phyloP scores from a whole-genome alignment of 768 basidiomycete species.

The Pleurotus eryngii region DNA sequence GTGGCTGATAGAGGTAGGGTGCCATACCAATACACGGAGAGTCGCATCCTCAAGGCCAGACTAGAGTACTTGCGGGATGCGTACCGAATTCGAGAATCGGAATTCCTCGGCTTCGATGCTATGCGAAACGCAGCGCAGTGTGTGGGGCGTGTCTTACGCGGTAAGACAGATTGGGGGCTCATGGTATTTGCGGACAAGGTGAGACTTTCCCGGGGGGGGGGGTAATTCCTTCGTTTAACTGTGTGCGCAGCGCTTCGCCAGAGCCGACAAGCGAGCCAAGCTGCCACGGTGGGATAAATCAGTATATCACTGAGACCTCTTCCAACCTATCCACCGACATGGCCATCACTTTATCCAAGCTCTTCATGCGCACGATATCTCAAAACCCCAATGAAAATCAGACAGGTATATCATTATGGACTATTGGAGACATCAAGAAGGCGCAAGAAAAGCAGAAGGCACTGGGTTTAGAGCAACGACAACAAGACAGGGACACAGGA shows the following conservation, averaged over 20 bases:
- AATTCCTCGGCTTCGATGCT: slow-evolving; percentile 98
- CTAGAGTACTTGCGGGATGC: slow-evolving; percentile 98
- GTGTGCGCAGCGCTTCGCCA: slow-evolving; percentile 71
- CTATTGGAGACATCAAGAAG: slow-evolving; percentile 85
- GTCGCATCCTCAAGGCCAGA: slow-evolving; percentile 93
- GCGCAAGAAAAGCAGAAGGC: slow-evolving; percentile 81
- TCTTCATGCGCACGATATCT: slow-evolving; percentile 98
- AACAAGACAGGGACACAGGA: slow-evolving; percentile 30
- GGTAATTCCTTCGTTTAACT: neutral
- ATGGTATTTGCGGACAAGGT: slow-evolving; percentile 99
- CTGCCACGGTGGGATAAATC: slow-evolving; percentile 99
- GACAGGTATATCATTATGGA: slow-evolving; percentile 94
- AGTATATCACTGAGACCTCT: slow-evolving; percentile 97
- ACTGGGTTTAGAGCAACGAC: slow-evolving; percentile 48
- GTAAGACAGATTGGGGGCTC: slow-evolving; percentile 99
- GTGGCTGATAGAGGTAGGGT: slow-evolving; percentile 47
- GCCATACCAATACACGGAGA: slow-evolving; percentile 98
- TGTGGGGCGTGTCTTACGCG: slow-evolving; percentile 94
- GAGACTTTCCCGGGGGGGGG: slow-evolving; percentile 9
- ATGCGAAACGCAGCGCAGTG: slow-evolving; percentile 99
- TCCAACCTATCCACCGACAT: slow-evolving; percentile 98
- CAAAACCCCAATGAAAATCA: slow-evolving; percentile 96
- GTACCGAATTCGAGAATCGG: slow-evolving; percentile 96
- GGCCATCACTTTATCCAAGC: slow-evolving; percentile 90
- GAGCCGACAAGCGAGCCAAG: slow-evolving; percentile 92